Base-by-base conservation (phyloP, 2,329 filamentous ascomycete genomes). In the Trichoderma endophyticum region DNA sequence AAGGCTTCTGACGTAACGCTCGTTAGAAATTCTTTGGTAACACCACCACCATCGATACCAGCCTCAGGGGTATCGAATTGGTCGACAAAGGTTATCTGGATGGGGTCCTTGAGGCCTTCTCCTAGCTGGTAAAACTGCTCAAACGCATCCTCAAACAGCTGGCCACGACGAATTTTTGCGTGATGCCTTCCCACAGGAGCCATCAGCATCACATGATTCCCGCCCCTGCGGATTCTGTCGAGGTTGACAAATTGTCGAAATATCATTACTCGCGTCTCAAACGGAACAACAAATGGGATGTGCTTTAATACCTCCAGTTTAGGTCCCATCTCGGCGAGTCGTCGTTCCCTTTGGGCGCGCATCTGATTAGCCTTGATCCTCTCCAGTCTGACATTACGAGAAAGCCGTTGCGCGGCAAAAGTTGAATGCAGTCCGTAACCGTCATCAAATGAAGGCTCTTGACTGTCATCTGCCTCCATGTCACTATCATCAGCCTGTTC, bases 241-340 rank as follows among this genome's bases (percentile, higher is more conserved):
- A 95, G 85, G 34, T 89, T 83, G n/a, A 98, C 93, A 77, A 98
- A 98, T 78, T 97, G 90, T 34, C 95, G 90, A 81, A 99, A 98
- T 28, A 98, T 95, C 79, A 94, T 90, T 5, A 99, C 96, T 61
- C 96, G 87, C 0, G 93, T 96, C 48, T 93, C 90, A 77, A 99
- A 99, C 0, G 95, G 96, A 59, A 99, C 96, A 75, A 95, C 93
- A 79, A 98, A 99, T 0, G 96, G 96, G 91, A 99, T 97, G 77
- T 98, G 97, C 75, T 96, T 92, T 65, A 99, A 82, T 6, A 99
- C 93, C 78, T 98, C 95, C 11, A 98, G 85, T 75, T 95, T 91
- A 0, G 96, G 95, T 0, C 92, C 93, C 73, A 97, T 90, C 15
- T 92, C 88, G 62, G 95, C 93, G 28, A 97, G 83, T 73, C 93